phyloP scores from a whole-genome alignment of 768 basidiomycete genomes.

The Suillus discolor region DNA sequence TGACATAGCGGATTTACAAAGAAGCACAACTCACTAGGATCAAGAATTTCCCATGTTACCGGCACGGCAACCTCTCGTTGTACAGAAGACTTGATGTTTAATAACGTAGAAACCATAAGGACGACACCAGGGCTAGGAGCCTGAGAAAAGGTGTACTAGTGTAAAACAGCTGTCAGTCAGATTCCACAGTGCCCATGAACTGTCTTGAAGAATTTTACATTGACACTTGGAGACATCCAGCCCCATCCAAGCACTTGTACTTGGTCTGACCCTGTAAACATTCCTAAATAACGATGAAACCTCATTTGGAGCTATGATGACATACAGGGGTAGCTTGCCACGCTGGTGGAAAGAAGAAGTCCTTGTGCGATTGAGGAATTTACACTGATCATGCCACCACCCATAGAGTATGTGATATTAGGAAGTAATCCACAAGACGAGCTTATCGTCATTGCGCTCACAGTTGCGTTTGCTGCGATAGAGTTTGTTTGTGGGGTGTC shows the following conservation, averaged over 20 bases:
- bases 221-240: rapidly evolving
- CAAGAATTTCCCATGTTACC: neutral
- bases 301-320: neutral
- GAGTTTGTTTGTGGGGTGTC: conserved; percentile 3
- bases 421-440: conserved; percentile 3
- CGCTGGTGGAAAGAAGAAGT: too few species aligned
- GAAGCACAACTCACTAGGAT: neutral
- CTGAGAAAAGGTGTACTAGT: too few species aligned
- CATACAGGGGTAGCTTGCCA: neutral
- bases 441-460: conserved; percentile 3
- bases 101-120: neutral
- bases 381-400: too few species aligned
- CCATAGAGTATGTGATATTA: neutral
- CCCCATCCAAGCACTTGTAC: neutral
- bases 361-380: too few species aligned
- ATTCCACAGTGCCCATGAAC: neutral
- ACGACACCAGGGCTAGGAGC: neutral
- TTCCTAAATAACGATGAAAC: neutral
- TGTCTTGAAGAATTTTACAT: too few species aligned
- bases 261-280: neutral
- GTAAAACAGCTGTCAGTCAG: neutral
- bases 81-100: neutral
- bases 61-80: neutral
- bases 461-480: neutral
- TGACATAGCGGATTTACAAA: neutral